Evolutionary conservation across 176 grass and related monocot species (phyloP).

Genomic region (Raddia guianensis): DNA sequence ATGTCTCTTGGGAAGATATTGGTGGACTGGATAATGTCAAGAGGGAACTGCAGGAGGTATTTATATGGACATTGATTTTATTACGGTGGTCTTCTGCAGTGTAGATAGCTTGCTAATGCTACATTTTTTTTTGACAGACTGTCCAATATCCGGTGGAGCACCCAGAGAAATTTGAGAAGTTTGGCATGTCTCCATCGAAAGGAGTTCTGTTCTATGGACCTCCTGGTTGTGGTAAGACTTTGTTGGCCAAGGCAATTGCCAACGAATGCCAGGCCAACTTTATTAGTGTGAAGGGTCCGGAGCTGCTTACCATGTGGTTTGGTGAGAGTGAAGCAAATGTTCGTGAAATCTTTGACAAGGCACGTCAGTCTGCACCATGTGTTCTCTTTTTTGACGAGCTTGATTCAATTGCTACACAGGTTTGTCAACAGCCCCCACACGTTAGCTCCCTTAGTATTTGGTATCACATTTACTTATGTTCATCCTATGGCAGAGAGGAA

Average conservation of each 20-base stretch:
- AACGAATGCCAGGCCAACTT: constrained; percentile 96
- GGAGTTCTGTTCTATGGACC: constrained; percentile 91
- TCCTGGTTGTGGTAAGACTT: constrained; percentile 85
- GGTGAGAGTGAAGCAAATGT: constrained; percentile 95
- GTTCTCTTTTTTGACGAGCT: constrained; percentile 88
- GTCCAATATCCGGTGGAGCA: constrained; percentile 92
- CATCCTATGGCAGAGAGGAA: constrained; percentile 58
- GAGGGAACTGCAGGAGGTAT: constrained; percentile 64
- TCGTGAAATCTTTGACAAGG: constrained; percentile 83
- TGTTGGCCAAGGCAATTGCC: constrained; percentile 91
- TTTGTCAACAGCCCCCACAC: background rate
- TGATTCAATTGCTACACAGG: constrained; percentile 88
- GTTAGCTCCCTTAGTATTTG: background rate
- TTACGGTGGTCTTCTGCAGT: background rate
- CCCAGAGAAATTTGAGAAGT: constrained; percentile 90
- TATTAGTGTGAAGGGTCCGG: constrained; percentile 83
- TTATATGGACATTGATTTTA: background rate
- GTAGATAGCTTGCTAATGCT: background rate
- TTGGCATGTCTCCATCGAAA: constrained; percentile 90
- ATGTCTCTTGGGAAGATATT: constrained; percentile 73
- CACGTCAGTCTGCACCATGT: constrained; percentile 69
- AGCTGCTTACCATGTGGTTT: constrained; percentile 92
- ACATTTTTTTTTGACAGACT: constrained; percentile 41
- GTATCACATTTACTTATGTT: constrained; percentile 8
- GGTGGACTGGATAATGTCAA: constrained; percentile 67